phyloP scores from a whole-genome alignment of 768 basidiomycete genomes.

The Agrocybe pediades region DNA sequence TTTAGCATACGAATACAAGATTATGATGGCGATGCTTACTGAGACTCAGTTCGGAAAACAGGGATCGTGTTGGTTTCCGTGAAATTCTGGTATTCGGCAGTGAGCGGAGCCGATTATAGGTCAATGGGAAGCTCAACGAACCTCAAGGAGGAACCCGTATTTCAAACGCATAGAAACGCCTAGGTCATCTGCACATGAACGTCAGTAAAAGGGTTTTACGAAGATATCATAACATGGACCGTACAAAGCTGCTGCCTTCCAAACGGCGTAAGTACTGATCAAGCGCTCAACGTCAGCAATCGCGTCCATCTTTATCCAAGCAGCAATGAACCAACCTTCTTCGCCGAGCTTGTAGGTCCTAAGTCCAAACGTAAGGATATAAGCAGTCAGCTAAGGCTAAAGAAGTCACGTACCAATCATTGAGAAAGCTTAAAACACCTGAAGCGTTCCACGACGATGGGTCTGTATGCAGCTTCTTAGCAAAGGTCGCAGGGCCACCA shows the following conservation, averaged over 20 bases:
- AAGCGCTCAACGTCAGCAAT: background rate
- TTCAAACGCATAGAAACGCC: background rate
- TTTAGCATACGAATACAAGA: too few relatives aligned
- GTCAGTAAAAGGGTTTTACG: conserved; percentile 28
- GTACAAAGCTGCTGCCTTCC: background rate
- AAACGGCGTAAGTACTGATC: conserved; percentile 1
- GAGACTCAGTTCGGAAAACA: background rate
- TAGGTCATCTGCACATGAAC: background rate
- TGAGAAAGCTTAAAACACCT: background rate
- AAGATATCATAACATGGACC: background rate
- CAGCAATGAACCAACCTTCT: background rate
- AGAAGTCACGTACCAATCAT: background rate
- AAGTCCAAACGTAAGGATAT: background rate
- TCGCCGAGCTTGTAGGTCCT: conserved; percentile 4
- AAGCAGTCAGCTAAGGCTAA: background rate
- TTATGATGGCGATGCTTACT: background rate
- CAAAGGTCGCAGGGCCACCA: background rate
- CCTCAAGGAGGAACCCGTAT: background rate
- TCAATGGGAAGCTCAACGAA: background rate
- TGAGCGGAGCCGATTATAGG: background rate
- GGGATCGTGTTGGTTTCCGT: background rate
- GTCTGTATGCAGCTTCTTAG: background rate
- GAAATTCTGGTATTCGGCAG: background rate
- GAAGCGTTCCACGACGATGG: background rate
- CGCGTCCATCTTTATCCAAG: background rate